phyloP scores from a whole-genome alignment of 2,329 filamentous ascomycete genomes.

The Cercospora sesami region DNA sequence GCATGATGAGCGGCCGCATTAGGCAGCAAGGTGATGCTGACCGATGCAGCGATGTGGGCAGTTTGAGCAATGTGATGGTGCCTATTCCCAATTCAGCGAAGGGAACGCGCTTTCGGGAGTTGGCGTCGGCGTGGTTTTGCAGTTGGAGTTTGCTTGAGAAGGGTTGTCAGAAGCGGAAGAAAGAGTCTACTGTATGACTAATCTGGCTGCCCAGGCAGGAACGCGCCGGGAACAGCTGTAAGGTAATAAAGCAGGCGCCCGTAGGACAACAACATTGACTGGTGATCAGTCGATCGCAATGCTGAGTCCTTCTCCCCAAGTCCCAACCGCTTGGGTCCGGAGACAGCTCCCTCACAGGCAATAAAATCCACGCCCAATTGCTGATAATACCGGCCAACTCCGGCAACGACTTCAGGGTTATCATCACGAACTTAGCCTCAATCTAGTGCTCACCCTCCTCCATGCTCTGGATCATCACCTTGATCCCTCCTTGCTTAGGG shows the following conservation, averaged over 20 bases:
- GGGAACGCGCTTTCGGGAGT: neutral
- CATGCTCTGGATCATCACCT: slow-evolving; percentile 85
- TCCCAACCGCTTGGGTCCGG: neutral
- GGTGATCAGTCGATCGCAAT: neutral
- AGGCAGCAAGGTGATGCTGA: neutral
- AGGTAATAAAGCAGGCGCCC: neutral
- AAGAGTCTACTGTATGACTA: neutral
- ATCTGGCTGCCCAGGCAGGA: neutral
- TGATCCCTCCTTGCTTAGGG: slow-evolving; percentile 91
- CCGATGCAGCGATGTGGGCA: neutral
- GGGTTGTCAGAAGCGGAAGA: neutral
- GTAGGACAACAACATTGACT: neutral
- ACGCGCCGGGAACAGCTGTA: neutral
- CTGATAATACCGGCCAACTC: neutral
- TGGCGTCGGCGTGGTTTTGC: neutral
- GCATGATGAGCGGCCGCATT: neutral
- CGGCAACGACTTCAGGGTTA: neutral
- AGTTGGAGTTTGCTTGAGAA: neutral
- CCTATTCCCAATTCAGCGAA: neutral
- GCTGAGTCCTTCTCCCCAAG: neutral
- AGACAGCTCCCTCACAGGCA: neutral
- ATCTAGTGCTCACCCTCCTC: slow-evolving; percentile 40
- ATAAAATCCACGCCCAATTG: neutral
- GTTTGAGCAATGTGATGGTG: neutral
- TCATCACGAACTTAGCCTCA: neutral